phyloP scores from a whole-genome alignment of 495 filamentous ascomycete species.

The Sphaerosporella brunnea region DNA sequence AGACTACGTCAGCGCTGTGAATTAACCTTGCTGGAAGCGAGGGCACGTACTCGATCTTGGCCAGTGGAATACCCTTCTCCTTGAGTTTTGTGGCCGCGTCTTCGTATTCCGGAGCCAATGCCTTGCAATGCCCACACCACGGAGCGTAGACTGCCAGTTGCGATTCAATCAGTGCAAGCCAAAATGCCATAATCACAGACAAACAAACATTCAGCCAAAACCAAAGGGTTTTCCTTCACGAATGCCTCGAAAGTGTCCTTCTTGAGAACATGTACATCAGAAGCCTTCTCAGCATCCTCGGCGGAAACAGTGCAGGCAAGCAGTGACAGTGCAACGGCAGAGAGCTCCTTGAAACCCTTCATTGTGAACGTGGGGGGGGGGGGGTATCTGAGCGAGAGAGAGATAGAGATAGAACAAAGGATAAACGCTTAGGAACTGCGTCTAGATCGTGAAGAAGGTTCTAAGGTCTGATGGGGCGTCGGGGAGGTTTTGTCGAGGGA shows the following conservation, averaged over 20 bases:
- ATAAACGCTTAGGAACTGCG: no score
- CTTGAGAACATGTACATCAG: slow-evolving; percentile 69
- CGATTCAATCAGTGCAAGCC: not conserved
- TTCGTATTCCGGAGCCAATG: slow-evolving; percentile 67
- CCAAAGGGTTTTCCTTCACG: slow-evolving; percentile 65
- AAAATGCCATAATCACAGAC: not conserved
- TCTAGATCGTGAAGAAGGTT: no score
- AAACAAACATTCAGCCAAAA: slow-evolving; percentile 58
- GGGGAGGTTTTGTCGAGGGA: not conserved
- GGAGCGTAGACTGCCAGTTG: slow-evolving; percentile 40
- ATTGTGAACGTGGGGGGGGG: slow-evolving; percentile 7
- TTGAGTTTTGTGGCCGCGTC: slow-evolving; percentile 87
- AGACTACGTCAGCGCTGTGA: not conserved
- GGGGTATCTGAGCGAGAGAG: not conserved
- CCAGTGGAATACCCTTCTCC: slow-evolving; percentile 80
- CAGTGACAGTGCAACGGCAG: slow-evolving; percentile 20
- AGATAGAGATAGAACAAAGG: no score
- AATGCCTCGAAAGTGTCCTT: slow-evolving; percentile 74
- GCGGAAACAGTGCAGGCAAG: slow-evolving; percentile 31
- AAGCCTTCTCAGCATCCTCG: slow-evolving; percentile 39
- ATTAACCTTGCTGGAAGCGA: not conserved
- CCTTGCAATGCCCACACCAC: slow-evolving; percentile 72
- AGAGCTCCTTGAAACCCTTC: slow-evolving; percentile 26
- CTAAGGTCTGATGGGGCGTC: no score
- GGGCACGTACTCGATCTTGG: slow-evolving; percentile 56